Percentiles rank a stretch among this genome's conserved stretches.
These are phyloP conservation scores for Vaccinium myrtillus DNA, from an alignment of 148 eudicot genomes.

Conservation along the genomic window DNA sequence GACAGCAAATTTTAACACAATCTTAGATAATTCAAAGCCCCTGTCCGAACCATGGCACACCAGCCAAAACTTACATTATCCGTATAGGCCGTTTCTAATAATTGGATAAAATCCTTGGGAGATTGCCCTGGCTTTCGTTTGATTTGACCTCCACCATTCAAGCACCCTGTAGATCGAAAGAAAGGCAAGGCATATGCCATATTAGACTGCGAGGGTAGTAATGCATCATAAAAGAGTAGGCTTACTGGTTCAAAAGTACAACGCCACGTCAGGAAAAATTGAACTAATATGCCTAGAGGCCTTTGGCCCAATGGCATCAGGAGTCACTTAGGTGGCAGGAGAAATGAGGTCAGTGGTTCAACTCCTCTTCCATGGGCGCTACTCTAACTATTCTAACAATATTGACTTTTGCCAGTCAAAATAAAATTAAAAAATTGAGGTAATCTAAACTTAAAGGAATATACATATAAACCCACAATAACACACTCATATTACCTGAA, in stretches of 20 bases:
- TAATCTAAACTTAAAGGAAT: constrained; percentile 1
- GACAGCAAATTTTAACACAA: not conserved
- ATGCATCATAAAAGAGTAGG: not conserved
- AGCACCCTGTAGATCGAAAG: constrained; percentile 56
- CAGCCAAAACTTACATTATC: constrained; percentile 58
- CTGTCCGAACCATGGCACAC: not conserved
- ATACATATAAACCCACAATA: not conserved
- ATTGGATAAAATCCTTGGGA: constrained; percentile 73
- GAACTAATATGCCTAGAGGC: not conserved
- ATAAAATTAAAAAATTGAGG: not conserved
- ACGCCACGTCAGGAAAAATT: not conserved
- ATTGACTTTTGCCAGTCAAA: too few relatives aligned
- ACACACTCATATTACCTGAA: constrained; percentile 50
- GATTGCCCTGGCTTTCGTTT: constrained; percentile 83
- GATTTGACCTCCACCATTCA: constrained; percentile 97
- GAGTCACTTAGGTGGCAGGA: too few relatives aligned
- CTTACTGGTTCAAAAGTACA: not conserved
- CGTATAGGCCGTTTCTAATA: constrained; percentile 56
- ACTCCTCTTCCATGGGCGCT: too few relatives aligned
- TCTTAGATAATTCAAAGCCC: not conserved
- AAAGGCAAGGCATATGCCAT: constrained; percentile 2
- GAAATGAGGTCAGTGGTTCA: too few relatives aligned
- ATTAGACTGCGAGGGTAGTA: not conserved
- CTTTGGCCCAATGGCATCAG: too few relatives aligned
- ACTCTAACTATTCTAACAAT: too few relatives aligned